Conservation (phyloP, 2,329 filamentous ascomycete genomes). For the Colletotrichum sp. region DNA sequence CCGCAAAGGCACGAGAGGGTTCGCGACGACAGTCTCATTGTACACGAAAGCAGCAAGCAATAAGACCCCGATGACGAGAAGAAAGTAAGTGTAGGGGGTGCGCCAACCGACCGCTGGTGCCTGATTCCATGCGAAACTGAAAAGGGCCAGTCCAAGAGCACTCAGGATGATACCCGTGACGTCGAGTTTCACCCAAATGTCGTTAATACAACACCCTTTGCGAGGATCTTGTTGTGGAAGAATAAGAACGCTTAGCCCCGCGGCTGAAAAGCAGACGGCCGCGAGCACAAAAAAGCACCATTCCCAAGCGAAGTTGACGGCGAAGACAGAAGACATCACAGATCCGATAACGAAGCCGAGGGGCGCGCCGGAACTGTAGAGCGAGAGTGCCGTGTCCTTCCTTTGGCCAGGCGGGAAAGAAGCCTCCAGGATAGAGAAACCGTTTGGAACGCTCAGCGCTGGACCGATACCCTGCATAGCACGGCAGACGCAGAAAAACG, state of each 20-base stretch:
- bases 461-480: slow-evolving; percentile 60
- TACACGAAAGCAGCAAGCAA: slow-evolving; percentile 35
- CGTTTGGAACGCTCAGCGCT: slow-evolving; percentile 61
- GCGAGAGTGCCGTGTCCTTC: slow-evolving; percentile 38
- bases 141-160: slow-evolving; percentile 45
- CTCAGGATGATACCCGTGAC: slow-evolving; percentile 44
- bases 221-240: not conserved
- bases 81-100: slow-evolving; percentile 43
- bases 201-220: not conserved
- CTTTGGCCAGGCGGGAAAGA: slow-evolving; percentile 46
- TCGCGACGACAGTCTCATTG: slow-evolving; percentile 37
- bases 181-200: slow-evolving; percentile 31
- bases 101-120: slow-evolving; percentile 51
- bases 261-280: not conserved
- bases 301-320: not conserved
- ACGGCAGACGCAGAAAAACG: slow-evolving; percentile 50
- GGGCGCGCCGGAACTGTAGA: slow-evolving; percentile 39
- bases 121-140: slow-evolving; percentile 56
- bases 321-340: slow-evolving; percentile 31
- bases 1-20: slow-evolving; percentile 63
- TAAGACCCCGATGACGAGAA: slow-evolving; percentile 39
- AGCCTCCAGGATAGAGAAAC: slow-evolving; percentile 58
- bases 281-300: slow-evolving; percentile 1
- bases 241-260: slow-evolving; percentile 14
- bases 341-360: slow-evolving; percentile 34